Base-by-base conservation (phyloP, 371 early-diverging fungal genomes). In the Zopfochytrium polystomum region DNA sequence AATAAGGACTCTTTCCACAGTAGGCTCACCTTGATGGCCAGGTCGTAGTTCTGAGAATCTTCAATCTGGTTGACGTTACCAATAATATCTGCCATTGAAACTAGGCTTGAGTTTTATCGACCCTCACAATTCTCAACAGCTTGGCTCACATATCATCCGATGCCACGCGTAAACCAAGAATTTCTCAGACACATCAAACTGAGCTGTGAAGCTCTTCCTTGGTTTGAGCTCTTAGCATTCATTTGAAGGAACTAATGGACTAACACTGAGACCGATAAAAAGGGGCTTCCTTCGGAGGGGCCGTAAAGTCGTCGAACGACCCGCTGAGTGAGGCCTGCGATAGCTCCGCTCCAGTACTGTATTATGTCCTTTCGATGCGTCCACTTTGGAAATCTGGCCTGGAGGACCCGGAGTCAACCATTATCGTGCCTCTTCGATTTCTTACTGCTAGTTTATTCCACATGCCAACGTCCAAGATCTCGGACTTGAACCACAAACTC, bases 141-240 rank as follows among this genome's bases (percentile, higher is more conserved):
- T 20, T 23, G n/a, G n/a, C 58, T 44, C 45, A 72, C 73, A 87
- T 1, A 85, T 67, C 20, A 87, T 72, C 30, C 85, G 74, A 55
- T 87, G 84, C 90, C 90, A 91, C 1, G 89, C 82, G 58, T 87
- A 87, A 51, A 81, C 66, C 7, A 81, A 78, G 68, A 87, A 87
- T 33, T 84, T 80, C 3, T 74, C 52, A 6, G 81, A 76, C 47
- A 89, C 71, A 58, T 88, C 86, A 23, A 89, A 75, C 55, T n/a
- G n/a, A n/a, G n/a, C n/a, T n/a, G n/a, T n/a, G n/a, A n/a, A n/a
- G n/a, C n/a, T n/a, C n/a, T n/a, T n/a, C n/a, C n/a, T n/a, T n/a
- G n/a, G n/a, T n/a, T n/a, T n/a, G n/a, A n/a, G n/a, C n/a, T n/a
- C n/a, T n/a, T n/a, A n/a, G n/a, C n/a, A n/a, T n/a, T n/a, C n/a